These are phyloP conservation scores for Claviceps citrina DNA, from an alignment of 2,329 filamentous ascomycete genomes.

Conservation along the genomic window DNA sequence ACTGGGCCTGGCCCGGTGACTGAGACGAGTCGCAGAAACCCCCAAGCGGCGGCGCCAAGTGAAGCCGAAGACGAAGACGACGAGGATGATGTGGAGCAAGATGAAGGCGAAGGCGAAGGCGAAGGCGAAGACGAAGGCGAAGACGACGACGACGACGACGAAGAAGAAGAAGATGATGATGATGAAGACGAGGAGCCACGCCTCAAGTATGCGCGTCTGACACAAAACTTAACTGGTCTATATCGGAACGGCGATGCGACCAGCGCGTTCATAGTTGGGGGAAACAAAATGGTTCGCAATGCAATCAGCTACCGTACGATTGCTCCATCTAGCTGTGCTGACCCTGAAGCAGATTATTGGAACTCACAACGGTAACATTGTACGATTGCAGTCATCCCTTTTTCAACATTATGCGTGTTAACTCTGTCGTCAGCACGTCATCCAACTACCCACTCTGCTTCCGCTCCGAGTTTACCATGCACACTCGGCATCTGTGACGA, in stretches of 20 bases:
- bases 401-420: neutral
- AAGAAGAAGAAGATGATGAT: constrained; percentile 57
- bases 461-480: constrained; percentile 76
- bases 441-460: constrained; percentile 70
- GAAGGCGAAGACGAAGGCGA: constrained; percentile 32
- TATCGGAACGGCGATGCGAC: constrained; percentile 95
- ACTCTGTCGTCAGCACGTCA: constrained; percentile 49
- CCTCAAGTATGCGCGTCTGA: constrained; percentile 83
- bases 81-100: constrained; percentile 21
- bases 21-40: neutral
- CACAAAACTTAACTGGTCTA: constrained; percentile 59
- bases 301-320: constrained; percentile 1
- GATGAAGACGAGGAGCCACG: constrained; percentile 88
- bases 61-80: constrained; percentile 19
- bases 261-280: constrained; percentile 74
- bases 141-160: constrained; percentile 35
- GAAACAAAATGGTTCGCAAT: constrained; percentile 78
- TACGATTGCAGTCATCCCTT: constrained; percentile 29
- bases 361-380: constrained; percentile 92
- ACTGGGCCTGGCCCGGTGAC: neutral
- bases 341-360: constrained; percentile 56
- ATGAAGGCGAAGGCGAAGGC: constrained; percentile 18
- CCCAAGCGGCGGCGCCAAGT: constrained; percentile 1
- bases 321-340: constrained; percentile 7
- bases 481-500: constrained; percentile 80